phyloP scores from a whole-genome alignment of 805 yeast genomes.

The Tetrapisispora taiwanensis region DNA sequence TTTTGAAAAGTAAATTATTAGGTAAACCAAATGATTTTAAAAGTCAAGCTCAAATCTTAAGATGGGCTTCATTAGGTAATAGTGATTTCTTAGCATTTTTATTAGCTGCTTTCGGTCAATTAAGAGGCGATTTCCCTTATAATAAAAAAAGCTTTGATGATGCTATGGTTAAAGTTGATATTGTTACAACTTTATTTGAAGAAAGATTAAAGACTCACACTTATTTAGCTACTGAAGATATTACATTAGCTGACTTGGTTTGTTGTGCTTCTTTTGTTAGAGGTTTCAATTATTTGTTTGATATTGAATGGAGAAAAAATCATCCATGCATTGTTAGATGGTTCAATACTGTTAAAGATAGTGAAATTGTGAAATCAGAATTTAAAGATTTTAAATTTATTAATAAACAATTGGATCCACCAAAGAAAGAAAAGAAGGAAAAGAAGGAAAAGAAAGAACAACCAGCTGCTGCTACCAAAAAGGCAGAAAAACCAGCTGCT shows the following conservation, averaged over 20 bases:
- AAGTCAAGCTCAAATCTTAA: conserved; percentile 39
- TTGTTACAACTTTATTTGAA: conserved; percentile 40
- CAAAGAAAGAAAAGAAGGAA: conserved; percentile 37
- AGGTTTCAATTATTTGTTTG: conserved; percentile 51
- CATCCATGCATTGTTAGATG: conserved; percentile 62
- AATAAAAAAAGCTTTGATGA: conserved; percentile 59
- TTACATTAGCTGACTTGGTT: conserved; percentile 56
- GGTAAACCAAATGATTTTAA: conserved; percentile 35
- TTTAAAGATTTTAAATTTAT: conserved; percentile 46
- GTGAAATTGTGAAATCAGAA: conserved; percentile 39
- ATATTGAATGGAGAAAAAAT: conserved; percentile 50
- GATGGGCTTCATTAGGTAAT: conserved; percentile 72
- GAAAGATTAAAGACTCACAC: conserved; percentile 49
- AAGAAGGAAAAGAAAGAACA: conserved; percentile 29
- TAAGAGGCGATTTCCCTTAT: conserved; percentile 60
- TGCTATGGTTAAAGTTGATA: conserved; percentile 31
- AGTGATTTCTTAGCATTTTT: conserved; percentile 46
- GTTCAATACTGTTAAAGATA: conserved; percentile 46
- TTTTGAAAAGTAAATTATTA: conserved; percentile 36
- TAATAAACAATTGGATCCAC: conserved; percentile 60
- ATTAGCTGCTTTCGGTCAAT: conserved; percentile 46
- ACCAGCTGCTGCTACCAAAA: conserved; percentile 27
- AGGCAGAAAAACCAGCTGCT: conserved; percentile 29
- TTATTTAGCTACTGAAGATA: conserved; percentile 59
- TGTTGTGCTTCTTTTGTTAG: conserved; percentile 41